Base-by-base conservation (phyloP, 2,329 filamentous ascomycete species). In the Hymenoscyphus fraxineus region DNA sequence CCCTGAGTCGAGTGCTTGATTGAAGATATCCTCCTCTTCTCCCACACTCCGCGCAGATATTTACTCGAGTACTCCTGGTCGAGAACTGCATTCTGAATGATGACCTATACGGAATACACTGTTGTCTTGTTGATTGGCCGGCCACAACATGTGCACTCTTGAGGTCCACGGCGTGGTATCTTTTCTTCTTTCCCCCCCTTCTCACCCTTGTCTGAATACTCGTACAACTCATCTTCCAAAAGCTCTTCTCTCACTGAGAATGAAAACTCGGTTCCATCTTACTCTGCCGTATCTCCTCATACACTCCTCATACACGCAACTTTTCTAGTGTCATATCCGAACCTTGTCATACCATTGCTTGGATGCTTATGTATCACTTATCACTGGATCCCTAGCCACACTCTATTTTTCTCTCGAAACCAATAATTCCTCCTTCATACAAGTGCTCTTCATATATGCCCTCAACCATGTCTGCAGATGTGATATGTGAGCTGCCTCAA, bases 391-490 rank as follows among this genome's bases (percentile, higher is more conserved):
- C 15, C 19, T 59, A n/a, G 7, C 6, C 22, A 44, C 16, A 41
- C 39, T n/a, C 22, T 59, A 15, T n/a, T 6, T 10, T 41, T 39
- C 39, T 19, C n/a, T 31, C 6, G 39, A 38, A 59, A 40, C 15
- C 31, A 19, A 38, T 39, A 35, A 16, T 13, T 39, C 27, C 32
- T 58, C 38, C 3, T 35, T 58, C 31, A 58, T 16, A 12, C 35
- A 10, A 58, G 39, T 39, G 10, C n/a, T 60, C 58, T 60, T 57
- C 44, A 61, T 31, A 19, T 62, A 59, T 41, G 15, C 10, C 32
- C 44, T 35, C 38, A 59, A 40, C 39, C 44, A 64, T 64, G 62
- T 59, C 64, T 55, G 63, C 64, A 38, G 51, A 62, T 54, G 61
- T 61, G 9, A 47, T 58, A 40, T 63, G 51, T 27, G 58, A 58